Conservation (phyloP, 371 early-diverging fungal genomes). For the Rhizomucor miehei region DNA sequence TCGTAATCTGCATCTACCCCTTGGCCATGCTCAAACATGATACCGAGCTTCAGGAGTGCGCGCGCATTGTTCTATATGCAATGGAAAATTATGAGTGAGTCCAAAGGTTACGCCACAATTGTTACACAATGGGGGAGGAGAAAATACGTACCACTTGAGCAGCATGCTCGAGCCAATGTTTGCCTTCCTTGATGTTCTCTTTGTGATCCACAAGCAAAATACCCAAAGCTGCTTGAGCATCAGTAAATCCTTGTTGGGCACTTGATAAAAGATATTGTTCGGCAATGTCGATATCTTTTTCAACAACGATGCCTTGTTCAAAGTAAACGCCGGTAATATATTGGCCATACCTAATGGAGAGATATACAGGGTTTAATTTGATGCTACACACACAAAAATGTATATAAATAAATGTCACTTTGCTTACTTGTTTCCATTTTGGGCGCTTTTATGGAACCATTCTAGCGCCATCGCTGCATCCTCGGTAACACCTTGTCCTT, state of each 20-base stretch:
- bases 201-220: slow-evolving; percentile 26
- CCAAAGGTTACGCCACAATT: background rate
- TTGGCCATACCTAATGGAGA: slow-evolving; percentile 40
- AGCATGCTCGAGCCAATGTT: slow-evolving; percentile 42
- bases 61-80: slow-evolving; percentile 36
- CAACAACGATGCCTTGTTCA: slow-evolving; percentile 38
- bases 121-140: too few relatives aligned
- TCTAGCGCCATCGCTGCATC: slow-evolving; percentile 26
- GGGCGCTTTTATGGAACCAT: slow-evolving; percentile 33
- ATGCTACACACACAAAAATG: background rate
- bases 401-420: background rate
- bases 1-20: slow-evolving; percentile 27
- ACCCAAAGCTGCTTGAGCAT: slow-evolving; percentile 49
- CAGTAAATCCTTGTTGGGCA: slow-evolving; percentile 32
- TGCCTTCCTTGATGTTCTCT: slow-evolving; percentile 17
- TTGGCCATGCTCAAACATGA: slow-evolving; percentile 41
- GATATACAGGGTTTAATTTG: background rate
- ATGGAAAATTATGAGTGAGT: background rate
- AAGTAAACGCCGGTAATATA: slow-evolving; percentile 43
- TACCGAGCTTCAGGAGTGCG: slow-evolving; percentile 40
- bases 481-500: slow-evolving; percentile 38
- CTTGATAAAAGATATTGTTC: slow-evolving; percentile 17
- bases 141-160: slow-evolving; percentile 29
- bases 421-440: slow-evolving; percentile 39
- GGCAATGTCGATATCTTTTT: slow-evolving; percentile 21